Evolutionary conservation across 768 basidiomycete genomes (phyloP).

Genomic region (Boletus bicolor): DNA sequence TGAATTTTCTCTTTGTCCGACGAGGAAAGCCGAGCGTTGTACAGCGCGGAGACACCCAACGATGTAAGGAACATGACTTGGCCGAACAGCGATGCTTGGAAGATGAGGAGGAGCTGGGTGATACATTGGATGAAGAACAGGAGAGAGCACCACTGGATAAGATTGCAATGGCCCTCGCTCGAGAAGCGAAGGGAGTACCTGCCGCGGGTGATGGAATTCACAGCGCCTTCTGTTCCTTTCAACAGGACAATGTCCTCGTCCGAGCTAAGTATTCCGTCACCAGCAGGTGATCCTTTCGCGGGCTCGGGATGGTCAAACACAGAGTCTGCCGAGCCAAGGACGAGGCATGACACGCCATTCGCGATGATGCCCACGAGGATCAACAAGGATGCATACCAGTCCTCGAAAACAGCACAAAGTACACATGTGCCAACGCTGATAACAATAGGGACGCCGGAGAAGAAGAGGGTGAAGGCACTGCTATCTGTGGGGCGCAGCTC

Average conservation of each 20-base stretch:
- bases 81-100: constrained; percentile 29
- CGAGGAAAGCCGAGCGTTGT: constrained; percentile 22
- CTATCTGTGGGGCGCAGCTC: constrained; percentile 4
- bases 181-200: constrained; percentile 16
- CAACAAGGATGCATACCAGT: constrained; percentile 29
- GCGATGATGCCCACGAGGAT: constrained; percentile 31
- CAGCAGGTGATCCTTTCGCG: constrained; percentile 23
- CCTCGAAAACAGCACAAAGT: constrained; percentile 17
- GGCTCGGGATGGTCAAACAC: constrained; percentile 23
- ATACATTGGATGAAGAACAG: constrained; percentile 25
- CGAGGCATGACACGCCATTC: constrained; percentile 26
- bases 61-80: constrained; percentile 31
- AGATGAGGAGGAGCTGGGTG: constrained; percentile 29
- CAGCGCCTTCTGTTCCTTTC: not conserved
- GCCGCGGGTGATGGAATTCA: not conserved
- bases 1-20: constrained; percentile 30
- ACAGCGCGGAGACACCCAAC: constrained; percentile 25
- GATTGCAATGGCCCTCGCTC: constrained; percentile 6
- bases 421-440: constrained; percentile 21
- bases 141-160: constrained; percentile 22
- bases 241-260: not conserved
- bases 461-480: not conserved
- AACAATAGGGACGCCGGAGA: constrained; percentile 19
- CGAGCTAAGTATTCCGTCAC: constrained; percentile 27
- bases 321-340: constrained; percentile 25